Conservation (phyloP, 2,329 filamentous ascomycete species). For the Bipolaris cookei region DNA sequence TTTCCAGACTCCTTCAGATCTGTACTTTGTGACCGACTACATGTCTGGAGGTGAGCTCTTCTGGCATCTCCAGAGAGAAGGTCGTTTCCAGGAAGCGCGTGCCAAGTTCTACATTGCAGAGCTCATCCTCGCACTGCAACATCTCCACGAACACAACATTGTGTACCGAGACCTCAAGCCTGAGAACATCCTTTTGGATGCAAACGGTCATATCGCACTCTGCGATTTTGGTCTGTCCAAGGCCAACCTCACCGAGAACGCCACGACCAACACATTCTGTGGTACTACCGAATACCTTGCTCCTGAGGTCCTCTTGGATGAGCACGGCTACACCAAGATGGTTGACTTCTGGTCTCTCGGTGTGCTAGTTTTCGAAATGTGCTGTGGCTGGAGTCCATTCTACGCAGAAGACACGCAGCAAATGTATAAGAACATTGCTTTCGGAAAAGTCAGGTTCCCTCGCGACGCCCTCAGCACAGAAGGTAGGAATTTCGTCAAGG, state of each 20-base stretch:
- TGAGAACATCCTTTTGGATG: conserved; percentile 95
- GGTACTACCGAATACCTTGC: conserved; percentile 97
- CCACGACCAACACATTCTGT: conserved; percentile 98
- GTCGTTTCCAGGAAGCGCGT: conserved; percentile 89
- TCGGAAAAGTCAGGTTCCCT: conserved; percentile 96
- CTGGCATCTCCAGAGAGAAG: conserved; percentile 98
- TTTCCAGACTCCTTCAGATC: conserved; percentile 94
- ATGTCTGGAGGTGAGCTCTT: conserved; percentile 99
- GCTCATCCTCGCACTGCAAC: conserved; percentile 91
- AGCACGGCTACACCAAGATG: conserved; percentile 99
- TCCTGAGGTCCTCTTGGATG: conserved; percentile 91
- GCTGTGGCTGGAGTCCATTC: conserved; percentile 98
- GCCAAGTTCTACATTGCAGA: conserved; percentile 99
- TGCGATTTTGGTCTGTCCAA: conserved; percentile 98
- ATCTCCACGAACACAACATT: conserved; percentile 95
- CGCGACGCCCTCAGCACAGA: conserved; percentile 93
- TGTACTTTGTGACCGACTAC: conserved; percentile 98
- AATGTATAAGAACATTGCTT: conserved; percentile 99
- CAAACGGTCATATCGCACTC: conserved; percentile 95
- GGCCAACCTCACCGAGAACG: conserved; percentile 94
- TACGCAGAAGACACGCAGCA: conserved; percentile 99
- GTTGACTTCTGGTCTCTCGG: conserved; percentile 99
- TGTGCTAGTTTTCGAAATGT: conserved; percentile 99
- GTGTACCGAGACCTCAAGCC: conserved; percentile 98
- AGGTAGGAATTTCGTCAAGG: conserved; percentile 97